phyloP scores from a whole-genome alignment of 768 basidiomycete species.

The Boletus sp. region DNA sequence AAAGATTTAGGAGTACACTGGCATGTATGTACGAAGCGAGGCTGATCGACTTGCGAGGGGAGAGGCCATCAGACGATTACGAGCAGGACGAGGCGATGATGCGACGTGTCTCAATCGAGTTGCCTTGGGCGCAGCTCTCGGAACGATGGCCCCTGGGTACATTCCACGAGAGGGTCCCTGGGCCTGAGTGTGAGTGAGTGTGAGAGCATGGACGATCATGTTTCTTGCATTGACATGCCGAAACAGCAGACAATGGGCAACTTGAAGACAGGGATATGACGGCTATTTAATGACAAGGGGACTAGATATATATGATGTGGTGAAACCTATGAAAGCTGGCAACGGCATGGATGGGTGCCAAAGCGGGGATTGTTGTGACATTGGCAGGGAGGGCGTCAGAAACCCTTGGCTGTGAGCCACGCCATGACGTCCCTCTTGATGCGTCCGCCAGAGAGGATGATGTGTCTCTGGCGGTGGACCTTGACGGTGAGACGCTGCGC shows the following conservation, averaged over 20 bases:
- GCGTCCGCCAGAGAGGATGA: constrained; percentile 58
- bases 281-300: constrained; percentile 15
- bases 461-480: constrained; percentile 46
- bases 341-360: constrained; percentile 9
- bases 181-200: not conserved
- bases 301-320: constrained; percentile 2
- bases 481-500: constrained; percentile 48
- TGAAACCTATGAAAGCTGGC: constrained; percentile 10
- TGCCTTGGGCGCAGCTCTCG: not conserved
- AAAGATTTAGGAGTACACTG: constrained; percentile 1
- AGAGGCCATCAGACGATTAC: not conserved
- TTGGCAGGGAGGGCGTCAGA: constrained; percentile 35
- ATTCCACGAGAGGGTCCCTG: not conserved
- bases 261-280: not conserved
- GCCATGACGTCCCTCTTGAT: constrained; percentile 59
- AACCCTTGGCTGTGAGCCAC: constrained; percentile 65
- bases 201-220: not conserved
- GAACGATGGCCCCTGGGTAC: not conserved
- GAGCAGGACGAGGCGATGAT: not conserved
- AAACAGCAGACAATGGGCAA: not conserved
- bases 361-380: constrained; percentile 4
- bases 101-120: constrained; percentile 2
- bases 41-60: not conserved
- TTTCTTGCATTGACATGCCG: not conserved
- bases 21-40: too few species aligned